A percentile compares a stretch with the other conserved stretches of the same genome.
phyloP scores from a whole-genome alignment of 306 rosid genomes.

The Corylus avellana region DNA sequence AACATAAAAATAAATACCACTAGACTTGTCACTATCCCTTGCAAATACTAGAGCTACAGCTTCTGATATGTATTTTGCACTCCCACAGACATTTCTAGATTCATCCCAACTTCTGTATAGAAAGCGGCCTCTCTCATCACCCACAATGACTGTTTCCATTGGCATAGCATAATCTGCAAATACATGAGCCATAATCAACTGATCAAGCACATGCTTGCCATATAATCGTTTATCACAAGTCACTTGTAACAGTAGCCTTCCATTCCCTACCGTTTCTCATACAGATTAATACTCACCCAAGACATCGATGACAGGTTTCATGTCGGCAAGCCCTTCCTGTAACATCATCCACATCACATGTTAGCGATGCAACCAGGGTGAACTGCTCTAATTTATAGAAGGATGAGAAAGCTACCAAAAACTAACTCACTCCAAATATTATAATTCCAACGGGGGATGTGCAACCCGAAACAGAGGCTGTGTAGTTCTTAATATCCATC shows the following conservation, averaged over 20 bases:
- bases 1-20: conserved; percentile 43
- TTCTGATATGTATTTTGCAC: conserved; percentile 31
- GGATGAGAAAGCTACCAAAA: not conserved
- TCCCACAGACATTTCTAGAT: conserved; percentile 39
- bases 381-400: not conserved
- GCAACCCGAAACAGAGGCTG: conserved; percentile 39
- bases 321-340: conserved; percentile 45
- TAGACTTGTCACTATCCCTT: conserved; percentile 50
- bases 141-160: conserved; percentile 67
- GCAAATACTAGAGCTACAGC: conserved; percentile 81
- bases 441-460: conserved; percentile 45
- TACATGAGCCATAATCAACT: conserved; percentile 9
- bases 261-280: not conserved
- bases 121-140: conserved; percentile 65
- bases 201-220: not conserved
- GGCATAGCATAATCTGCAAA: conserved; percentile 76
- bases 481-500: conserved; percentile 34
- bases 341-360: conserved; percentile 11
- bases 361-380: conserved; percentile 3
- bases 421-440: conserved; percentile 59
- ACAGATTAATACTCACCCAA: conserved; percentile 42
- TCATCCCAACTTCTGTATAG: conserved; percentile 39
- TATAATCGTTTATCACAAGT: not conserved
- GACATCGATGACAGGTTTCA: conserved; percentile 35
- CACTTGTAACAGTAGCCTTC: not conserved